Conservation (phyloP, 768 basidiomycete genomes). For the Epithele typhae region DNA sequence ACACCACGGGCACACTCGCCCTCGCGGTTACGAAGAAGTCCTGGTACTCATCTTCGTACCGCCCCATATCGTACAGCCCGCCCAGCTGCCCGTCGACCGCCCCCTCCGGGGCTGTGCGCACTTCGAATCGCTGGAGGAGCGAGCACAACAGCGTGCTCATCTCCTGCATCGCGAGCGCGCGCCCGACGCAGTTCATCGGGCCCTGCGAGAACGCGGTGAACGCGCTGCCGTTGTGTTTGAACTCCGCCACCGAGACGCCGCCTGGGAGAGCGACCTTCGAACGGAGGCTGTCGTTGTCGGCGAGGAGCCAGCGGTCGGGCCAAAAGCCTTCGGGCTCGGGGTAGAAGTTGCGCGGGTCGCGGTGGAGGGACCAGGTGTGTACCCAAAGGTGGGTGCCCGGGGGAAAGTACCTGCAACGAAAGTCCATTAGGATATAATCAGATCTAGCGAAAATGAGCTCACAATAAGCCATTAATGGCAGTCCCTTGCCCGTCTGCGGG, state of each 20-base stretch:
- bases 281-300: neutral
- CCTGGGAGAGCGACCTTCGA: neutral
- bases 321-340: conserved; percentile 36
- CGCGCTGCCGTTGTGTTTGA: conserved; percentile 24
- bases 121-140: conserved; percentile 31
- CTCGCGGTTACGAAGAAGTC: conserved; percentile 26
- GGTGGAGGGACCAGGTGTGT: conserved; percentile 39
- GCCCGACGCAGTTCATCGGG: conserved; percentile 49
- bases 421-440: neutral
- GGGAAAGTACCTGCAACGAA: conserved; percentile 23
- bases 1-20: conserved; percentile 19
- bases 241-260: neutral
- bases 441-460: conserved; percentile 1
- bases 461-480: conserved; percentile 30
- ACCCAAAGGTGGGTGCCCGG: conserved; percentile 32
- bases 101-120: conserved; percentile 25
- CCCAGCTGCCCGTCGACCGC: no score
- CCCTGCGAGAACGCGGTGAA: conserved; percentile 44
- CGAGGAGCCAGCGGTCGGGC: conserved; percentile 39
- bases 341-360: conserved; percentile 42
- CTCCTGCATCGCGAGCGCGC: conserved; percentile 36
- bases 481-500: conserved; percentile 25
- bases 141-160: conserved; percentile 27
- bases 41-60: conserved; percentile 25
- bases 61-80: conserved; percentile 12